Conservation (phyloP, 305 asterid species). For the Solanum aculeatissimum region DNA sequence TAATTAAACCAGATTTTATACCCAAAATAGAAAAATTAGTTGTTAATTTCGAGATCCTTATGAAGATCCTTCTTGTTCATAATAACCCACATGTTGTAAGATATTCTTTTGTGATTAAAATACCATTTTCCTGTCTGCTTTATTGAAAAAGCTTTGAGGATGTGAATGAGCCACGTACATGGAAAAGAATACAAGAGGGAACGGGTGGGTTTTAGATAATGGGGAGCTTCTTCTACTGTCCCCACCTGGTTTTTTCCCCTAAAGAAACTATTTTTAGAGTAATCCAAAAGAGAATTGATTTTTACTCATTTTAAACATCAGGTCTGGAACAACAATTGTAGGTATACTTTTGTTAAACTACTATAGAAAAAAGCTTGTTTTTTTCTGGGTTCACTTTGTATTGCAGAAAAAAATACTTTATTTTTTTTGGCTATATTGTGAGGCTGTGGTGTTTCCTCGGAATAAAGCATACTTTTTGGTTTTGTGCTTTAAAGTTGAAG, state of each 20-base stretch:
- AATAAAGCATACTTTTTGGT: conserved; percentile 14
- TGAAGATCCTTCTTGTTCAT: conserved; percentile 10
- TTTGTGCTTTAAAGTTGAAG: conserved; percentile 1
- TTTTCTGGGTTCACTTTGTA: neutral
- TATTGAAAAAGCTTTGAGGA: conserved; percentile 38
- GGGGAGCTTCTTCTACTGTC: neutral
- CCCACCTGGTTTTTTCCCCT: conserved; percentile 19
- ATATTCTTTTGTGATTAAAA: conserved; percentile 1
- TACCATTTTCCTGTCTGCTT: neutral
- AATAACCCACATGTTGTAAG: neutral
- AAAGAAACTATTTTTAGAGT: neutral
- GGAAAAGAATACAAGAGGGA: conserved; percentile 15
- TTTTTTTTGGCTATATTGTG: conserved; percentile 11
- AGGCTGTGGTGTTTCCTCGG: conserved; percentile 28
- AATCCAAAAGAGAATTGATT: neutral
- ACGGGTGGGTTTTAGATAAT: conserved; percentile 16
- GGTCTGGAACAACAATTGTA: neutral
- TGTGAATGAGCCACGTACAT: conserved; percentile 52
- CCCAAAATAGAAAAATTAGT: neutral
- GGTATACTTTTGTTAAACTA: neutral
- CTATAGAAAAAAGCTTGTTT: neutral
- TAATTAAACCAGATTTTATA: conserved; percentile 4
- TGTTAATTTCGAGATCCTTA: neutral
- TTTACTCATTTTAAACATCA: neutral
- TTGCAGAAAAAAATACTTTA: neutral